phyloP scores from a whole-genome alignment of 352 stramenopile species.

The Pythium coloratum region DNA sequence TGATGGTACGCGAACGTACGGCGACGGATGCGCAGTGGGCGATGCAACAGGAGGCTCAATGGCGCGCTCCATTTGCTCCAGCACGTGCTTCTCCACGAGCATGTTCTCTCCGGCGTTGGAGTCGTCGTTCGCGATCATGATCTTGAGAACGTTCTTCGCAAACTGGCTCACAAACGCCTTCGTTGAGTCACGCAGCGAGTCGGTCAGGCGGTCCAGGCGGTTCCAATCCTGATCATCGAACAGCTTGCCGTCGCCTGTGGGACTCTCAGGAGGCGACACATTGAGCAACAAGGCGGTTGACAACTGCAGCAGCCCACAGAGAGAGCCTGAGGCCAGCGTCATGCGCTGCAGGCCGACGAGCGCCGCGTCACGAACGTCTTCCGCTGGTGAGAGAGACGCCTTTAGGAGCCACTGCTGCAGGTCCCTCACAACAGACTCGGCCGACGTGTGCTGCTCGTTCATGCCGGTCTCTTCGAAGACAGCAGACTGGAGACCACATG shows the following conservation, averaged over 20 bases:
- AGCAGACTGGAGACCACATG: slow-evolving; percentile 56
- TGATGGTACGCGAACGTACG: slow-evolving; percentile 20
- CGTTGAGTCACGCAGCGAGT: slow-evolving; percentile 35
- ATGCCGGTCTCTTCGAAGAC: slow-evolving; percentile 53
- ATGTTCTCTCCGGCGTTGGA: slow-evolving; percentile 35
- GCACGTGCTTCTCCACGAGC: slow-evolving; percentile 47
- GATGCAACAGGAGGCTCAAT: slow-evolving; percentile 8
- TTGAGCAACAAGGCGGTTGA: slow-evolving; percentile 69
- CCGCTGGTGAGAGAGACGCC: slow-evolving; percentile 47
- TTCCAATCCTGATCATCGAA: slow-evolving; percentile 55
- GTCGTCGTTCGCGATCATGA: slow-evolving; percentile 47
- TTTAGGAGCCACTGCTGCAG: slow-evolving; percentile 71
- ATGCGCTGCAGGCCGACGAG: slow-evolving; percentile 62
- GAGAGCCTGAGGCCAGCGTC: slow-evolving; percentile 70
- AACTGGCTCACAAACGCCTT: slow-evolving; percentile 53
- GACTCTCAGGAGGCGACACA: slow-evolving; percentile 16
- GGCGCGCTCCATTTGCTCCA: slow-evolving; percentile 43
- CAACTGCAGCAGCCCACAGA: slow-evolving; percentile 76
- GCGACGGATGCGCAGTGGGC: not conserved
- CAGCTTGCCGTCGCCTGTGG: not conserved
- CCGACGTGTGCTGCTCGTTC: slow-evolving; percentile 45
- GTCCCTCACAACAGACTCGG: slow-evolving; percentile 52
- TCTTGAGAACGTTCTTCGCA: slow-evolving; percentile 43
- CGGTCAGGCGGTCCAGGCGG: slow-evolving; percentile 54
- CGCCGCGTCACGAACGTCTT: slow-evolving; percentile 59